Evolutionary conservation across 2,329 filamentous ascomycete species (phyloP).

Genomic region (Xylaria sp.): DNA sequence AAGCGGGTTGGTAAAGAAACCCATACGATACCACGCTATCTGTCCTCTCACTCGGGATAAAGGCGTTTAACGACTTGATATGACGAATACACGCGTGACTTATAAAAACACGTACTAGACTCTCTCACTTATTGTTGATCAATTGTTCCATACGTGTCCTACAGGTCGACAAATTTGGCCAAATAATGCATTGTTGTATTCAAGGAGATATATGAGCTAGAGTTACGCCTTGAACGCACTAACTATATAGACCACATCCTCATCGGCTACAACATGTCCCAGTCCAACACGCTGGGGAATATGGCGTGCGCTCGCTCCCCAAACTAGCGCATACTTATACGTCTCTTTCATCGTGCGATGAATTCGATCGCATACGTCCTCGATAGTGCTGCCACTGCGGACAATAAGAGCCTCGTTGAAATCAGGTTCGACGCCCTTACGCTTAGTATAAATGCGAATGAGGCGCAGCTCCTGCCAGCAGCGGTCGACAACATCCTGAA

Average conservation of each 20-base stretch:
- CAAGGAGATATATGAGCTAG: background rate
- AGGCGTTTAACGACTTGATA: constrained; percentile 39
- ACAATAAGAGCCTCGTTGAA: constrained; percentile 95
- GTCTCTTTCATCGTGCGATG: constrained; percentile 96
- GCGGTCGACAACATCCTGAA: constrained; percentile 91
- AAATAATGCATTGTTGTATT: constrained; percentile 41
- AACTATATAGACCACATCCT: constrained; percentile 76
- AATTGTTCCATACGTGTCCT: background rate
- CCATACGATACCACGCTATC: constrained; percentile 12
- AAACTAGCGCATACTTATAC: constrained; percentile 98
- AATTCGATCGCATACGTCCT: constrained; percentile 96
- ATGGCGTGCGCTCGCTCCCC: constrained; percentile 96
- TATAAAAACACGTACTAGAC: constrained; percentile 29
- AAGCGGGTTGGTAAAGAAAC: constrained; percentile 20
- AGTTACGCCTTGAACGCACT: constrained; percentile 70
- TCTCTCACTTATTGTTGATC: constrained; percentile 1
- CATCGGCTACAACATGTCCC: constrained; percentile 78
- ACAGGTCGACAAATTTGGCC: background rate
- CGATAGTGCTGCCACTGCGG: constrained; percentile 85
- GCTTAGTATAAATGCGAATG: constrained; percentile 95
- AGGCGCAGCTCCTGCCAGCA: constrained; percentile 94
- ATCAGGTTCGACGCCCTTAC: constrained; percentile 89
- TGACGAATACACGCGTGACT: constrained; percentile 45
- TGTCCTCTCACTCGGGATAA: constrained; percentile 15
- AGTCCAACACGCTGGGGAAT: constrained; percentile 93